These are phyloP conservation scores for Spongospora subterranea DNA, from an alignment of 208 protist genomes.

Conservation along the genomic window DNA sequence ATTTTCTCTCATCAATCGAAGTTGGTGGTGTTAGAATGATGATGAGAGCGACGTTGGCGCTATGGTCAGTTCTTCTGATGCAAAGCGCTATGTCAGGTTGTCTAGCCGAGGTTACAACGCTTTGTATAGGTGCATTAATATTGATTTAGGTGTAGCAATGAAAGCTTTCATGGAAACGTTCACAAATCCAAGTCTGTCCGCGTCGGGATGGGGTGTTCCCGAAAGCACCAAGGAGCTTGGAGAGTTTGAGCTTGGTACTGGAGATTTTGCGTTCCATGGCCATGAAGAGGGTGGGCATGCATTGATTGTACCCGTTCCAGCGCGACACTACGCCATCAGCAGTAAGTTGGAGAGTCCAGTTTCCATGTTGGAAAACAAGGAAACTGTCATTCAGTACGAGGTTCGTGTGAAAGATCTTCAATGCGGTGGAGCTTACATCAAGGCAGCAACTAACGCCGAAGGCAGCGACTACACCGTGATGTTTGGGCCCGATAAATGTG, in stretches of 20 bases:
- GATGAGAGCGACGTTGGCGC: too few species aligned
- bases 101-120: too few species aligned
- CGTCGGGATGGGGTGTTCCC: neutral
- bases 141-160: too few species aligned
- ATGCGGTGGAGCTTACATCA: slow-evolving; percentile 72
- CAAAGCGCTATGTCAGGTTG: too few species aligned
- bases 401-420: slow-evolving; percentile 65
- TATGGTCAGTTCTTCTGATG: too few species aligned
- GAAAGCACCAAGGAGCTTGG: neutral
- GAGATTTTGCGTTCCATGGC: neutral
- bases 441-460: slow-evolving; percentile 48
- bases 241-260: slow-evolving; percentile 25
- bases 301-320: neutral
- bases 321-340: neutral
- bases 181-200: neutral
- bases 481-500: slow-evolving; percentile 75
- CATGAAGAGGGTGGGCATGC: slow-evolving; percentile 3
- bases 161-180: neutral
- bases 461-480: slow-evolving; percentile 66
- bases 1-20: too few species aligned
- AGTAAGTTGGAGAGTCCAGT: slow-evolving; percentile 44
- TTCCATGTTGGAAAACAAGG: neutral
- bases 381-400: slow-evolving; percentile 68
- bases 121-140: too few species aligned
- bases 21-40: too few species aligned